Base-by-base conservation (phyloP, 2,329 filamentous ascomycete genomes). In the Exophiala sp. region DNA sequence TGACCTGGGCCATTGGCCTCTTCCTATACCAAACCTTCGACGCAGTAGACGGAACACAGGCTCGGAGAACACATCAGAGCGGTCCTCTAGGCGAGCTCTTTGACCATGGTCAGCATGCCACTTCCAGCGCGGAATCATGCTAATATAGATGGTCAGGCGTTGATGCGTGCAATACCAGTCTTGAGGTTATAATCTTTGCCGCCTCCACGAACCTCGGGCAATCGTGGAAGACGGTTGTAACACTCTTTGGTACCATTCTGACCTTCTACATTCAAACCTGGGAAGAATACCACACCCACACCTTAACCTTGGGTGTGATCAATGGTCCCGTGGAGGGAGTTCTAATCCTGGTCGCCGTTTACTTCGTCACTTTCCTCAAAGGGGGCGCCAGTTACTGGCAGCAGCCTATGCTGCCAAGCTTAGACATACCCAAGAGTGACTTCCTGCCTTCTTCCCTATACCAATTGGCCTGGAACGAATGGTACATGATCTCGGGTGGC, bases 231-330 rank as follows among this genome's bases (percentile, higher is more conserved):
- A 95, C 90, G 0, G 82, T 96, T 10, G 72, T 88, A 52, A 82
- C 79, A 3, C 78, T 96, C 13, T 95, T 95, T 70, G 87, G 85
- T 60, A 84, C 86, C 5, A 81, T 91, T 52, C 75, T 94, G 62
- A 96, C 93, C n/a, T 98, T 98, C 70, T 97, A 97, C 68, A 85
- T 97, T 35, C 93, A 97, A 68, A 97, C 93, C 27, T 98, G 93
- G 93, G 93, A 98, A 65, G 93, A 97, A 68, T 98, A 97, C 71
- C 91, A 97, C 72, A 98, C 93, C 44, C 90, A 96, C 69, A 93
- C 90, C 2, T 79, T 98, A 41, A 96, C 89, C 1, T 80, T 98
- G 4, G 93, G 93, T 52, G 73, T 97, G 56, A 78, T 98, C 59
- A 96, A 91, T 58, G 93, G 93, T 0, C 93, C 93, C 2, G 93